These are phyloP conservation scores for Athelia psychrophila DNA, from an alignment of 1,284 basidiomycete genomes.

Conservation along the genomic window DNA sequence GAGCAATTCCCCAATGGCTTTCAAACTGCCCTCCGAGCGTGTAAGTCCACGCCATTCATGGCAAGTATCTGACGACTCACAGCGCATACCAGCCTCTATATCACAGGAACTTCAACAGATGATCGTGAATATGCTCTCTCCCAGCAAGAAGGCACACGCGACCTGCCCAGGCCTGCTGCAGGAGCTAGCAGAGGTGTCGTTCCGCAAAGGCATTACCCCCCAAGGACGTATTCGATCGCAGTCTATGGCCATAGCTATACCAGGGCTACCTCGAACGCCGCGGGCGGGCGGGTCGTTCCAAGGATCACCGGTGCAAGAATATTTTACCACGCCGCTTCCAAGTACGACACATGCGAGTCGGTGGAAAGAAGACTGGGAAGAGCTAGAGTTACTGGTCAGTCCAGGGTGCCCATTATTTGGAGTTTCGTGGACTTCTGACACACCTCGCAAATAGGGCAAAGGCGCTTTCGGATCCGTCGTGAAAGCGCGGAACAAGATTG, in stretches of 20 bases:
- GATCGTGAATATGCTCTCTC: conserved; percentile 56
- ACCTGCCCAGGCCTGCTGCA: conserved; percentile 46
- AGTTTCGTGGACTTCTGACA: background rate
- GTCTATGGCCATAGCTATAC: conserved; percentile 19
- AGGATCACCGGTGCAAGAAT: conserved; percentile 61
- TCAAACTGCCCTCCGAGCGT: conserved; percentile 41
- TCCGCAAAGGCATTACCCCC: background rate
- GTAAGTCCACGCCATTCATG: conserved; percentile 23
- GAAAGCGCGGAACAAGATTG: conserved; percentile 87
- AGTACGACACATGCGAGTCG: conserved; percentile 57
- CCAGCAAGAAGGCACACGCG: conserved; percentile 49
- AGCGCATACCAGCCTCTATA: conserved; percentile 40
- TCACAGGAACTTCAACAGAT: conserved; percentile 47
- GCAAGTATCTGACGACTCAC: no score
- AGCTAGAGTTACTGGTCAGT: conserved; percentile 69
- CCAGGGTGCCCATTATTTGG: no score
- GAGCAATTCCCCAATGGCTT: conserved; percentile 29
- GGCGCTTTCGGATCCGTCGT: conserved; percentile 94
- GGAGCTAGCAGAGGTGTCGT: conserved; percentile 23
- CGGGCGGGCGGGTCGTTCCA: conserved; percentile 6
- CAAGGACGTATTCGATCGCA: background rate
- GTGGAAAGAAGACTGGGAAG: conserved; percentile 86
- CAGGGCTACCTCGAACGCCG: conserved; percentile 43
- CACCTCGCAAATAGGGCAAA: conserved; percentile 57
- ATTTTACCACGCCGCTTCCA: conserved; percentile 41